These are phyloP conservation scores for Coccomyxa sp. DNA, from an alignment of 139 green algal genomes.

Conservation along the genomic window DNA sequence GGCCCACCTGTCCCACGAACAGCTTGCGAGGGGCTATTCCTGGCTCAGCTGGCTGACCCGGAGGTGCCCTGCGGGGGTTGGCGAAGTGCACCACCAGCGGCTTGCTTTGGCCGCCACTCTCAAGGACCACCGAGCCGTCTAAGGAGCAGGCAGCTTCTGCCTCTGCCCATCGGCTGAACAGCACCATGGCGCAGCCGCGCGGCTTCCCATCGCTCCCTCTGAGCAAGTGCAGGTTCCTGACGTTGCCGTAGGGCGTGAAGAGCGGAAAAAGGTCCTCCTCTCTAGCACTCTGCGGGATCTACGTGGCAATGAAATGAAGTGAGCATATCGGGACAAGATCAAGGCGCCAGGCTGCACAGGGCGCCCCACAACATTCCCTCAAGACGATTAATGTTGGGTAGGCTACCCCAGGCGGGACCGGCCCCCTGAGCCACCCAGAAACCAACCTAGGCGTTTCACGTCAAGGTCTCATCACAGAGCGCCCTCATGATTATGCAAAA, in stretches of 20 bases:
- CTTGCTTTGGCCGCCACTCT: conserved; percentile 40
- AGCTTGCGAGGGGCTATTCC: conserved; percentile 82
- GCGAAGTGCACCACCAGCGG: conserved; percentile 79
- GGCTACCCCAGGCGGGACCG: too few species aligned
- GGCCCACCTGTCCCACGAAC: conserved; percentile 77
- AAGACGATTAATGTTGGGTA: too few species aligned
- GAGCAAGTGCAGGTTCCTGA: conserved; percentile 65
- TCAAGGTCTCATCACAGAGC: too few species aligned
- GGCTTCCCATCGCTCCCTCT: conserved; percentile 57
- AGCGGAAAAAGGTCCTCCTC: conserved; percentile 66
- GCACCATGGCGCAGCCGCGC: conserved; percentile 81
- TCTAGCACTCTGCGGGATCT: too few species aligned
- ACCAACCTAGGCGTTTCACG: too few species aligned
- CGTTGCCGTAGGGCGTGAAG: conserved; percentile 64
- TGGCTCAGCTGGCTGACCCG: conserved; percentile 40
- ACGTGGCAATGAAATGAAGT: too few species aligned
- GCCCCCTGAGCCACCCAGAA: too few species aligned
- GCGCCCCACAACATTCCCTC: too few species aligned
- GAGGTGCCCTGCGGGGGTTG: conserved; percentile 55
- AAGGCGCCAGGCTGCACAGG: too few species aligned
- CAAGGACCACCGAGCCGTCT: conserved; percentile 50
- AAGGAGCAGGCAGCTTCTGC: conserved; percentile 66
- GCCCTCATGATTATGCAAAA: too few species aligned
- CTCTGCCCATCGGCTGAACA: conserved; percentile 49
- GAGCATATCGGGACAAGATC: too few species aligned